Evolutionary conservation across 2,329 filamentous ascomycete species (phyloP).

Genomic region (Exophiala sp.): DNA sequence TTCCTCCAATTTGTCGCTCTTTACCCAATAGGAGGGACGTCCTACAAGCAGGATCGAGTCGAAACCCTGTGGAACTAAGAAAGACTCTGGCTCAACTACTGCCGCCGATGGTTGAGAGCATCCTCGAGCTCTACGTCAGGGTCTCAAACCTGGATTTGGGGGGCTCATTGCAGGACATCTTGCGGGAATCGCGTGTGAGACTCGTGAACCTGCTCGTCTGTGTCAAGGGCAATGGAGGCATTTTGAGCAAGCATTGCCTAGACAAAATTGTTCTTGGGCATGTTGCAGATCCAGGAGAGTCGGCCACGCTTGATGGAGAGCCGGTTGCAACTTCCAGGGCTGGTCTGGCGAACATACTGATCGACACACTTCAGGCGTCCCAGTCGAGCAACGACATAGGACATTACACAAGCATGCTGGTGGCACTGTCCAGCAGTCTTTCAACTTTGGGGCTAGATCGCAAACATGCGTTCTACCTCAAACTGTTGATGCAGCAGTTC

Average conservation of each 20-base stretch:
- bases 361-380: slow-evolving; percentile 22
- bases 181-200: slow-evolving; percentile 19
- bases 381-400: slow-evolving; percentile 20
- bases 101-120: slow-evolving; percentile 20
- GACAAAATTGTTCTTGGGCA: slow-evolving; percentile 11
- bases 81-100: slow-evolving; percentile 19
- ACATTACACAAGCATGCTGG: slow-evolving; percentile 17
- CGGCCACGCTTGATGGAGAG: slow-evolving; percentile 6
- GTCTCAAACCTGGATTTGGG: slow-evolving; percentile 23
- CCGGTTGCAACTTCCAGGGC: slow-evolving; percentile 21
- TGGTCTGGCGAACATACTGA: slow-evolving; percentile 22
- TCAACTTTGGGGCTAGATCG: slow-evolving; percentile 74
- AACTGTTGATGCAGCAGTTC: slow-evolving; percentile 77
- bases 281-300: not conserved
- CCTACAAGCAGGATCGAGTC: slow-evolving; percentile 9
- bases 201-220: slow-evolving; percentile 20
- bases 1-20: slow-evolving; percentile 21
- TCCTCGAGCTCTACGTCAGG: slow-evolving; percentile 20
- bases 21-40: slow-evolving; percentile 17
- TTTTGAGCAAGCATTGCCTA: slow-evolving; percentile 14
- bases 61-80: slow-evolving; percentile 9
- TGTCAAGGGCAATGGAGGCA: slow-evolving; percentile 13
- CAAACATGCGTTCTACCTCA: slow-evolving; percentile 86
- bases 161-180: slow-evolving; percentile 19
- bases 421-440: slow-evolving; percentile 83